Percentiles rank a stretch among this genome's conserved stretches.
These are phyloP conservation scores for Priceomyces carsonii DNA, from an alignment of 805 yeast genomes.

Conservation along the genomic window DNA sequence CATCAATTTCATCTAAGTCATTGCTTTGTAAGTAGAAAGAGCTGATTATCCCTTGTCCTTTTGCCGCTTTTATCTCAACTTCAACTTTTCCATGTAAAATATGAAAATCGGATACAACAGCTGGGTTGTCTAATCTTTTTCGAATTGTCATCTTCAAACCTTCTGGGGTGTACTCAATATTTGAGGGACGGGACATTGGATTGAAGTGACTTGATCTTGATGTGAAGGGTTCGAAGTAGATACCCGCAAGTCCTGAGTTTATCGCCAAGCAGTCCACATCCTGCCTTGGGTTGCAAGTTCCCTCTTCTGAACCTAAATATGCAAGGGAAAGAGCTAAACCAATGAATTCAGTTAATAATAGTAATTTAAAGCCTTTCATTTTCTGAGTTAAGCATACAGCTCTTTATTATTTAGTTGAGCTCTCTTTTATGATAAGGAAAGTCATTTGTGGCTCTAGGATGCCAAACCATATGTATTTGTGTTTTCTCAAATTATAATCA, in stretches of 20 bases:
- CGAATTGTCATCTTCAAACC: conserved; percentile 13
- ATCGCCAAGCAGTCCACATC: conserved; percentile 24
- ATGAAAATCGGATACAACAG: conserved; percentile 27
- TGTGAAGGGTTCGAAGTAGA: conserved; percentile 18
- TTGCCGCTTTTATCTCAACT: conserved; percentile 33
- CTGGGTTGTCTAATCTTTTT: conserved; percentile 33
- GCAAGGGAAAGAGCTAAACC: not conserved
- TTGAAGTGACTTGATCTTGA: conserved; percentile 7
- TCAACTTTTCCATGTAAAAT: conserved; percentile 38
- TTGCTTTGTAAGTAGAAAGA: conserved; percentile 43
- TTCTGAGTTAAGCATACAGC: no score
- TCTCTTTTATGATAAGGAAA: no score
- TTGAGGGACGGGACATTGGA: conserved; percentile 8
- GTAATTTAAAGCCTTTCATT: no score
- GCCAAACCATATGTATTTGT: no score
- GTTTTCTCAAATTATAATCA: no score
- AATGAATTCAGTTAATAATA: no score
- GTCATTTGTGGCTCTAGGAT: no score
- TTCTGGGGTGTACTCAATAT: conserved; percentile 10
- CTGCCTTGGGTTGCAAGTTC: conserved; percentile 27
- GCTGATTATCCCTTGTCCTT: conserved; percentile 38
- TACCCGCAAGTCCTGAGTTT: conserved; percentile 24
- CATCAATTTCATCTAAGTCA: conserved; percentile 44
- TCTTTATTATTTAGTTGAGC: no score
- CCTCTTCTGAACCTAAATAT: not conserved